Percentiles rank a stretch among this genome's conserved stretches.
These are phyloP conservation scores for Malassezia brasiliensis DNA, from an alignment of 1,284 basidiomycete species.

Conservation along the genomic window DNA sequence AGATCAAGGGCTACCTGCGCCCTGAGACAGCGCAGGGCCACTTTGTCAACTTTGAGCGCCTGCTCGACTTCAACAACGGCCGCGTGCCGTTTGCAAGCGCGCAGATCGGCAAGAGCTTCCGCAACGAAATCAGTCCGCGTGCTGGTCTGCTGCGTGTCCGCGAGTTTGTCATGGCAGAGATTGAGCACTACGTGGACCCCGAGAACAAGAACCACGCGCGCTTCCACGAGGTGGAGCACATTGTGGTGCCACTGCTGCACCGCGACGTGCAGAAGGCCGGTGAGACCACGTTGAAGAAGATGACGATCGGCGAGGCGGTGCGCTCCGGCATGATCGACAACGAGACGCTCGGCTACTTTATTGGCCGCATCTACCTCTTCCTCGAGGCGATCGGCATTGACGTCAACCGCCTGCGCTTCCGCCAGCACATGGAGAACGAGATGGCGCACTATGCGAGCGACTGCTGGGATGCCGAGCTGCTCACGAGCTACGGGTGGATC, in stretches of 20 bases:
- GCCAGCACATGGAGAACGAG: slow-evolving; percentile 93
- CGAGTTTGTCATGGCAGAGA: slow-evolving; percentile 99
- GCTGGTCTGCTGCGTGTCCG: slow-evolving; percentile 91
- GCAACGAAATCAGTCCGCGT: slow-evolving; percentile 95
- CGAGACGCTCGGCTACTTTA: slow-evolving; percentile 93
- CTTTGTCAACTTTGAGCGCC: slow-evolving; percentile 94
- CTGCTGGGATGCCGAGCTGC: slow-evolving; percentile 98
- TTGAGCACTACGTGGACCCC: slow-evolving; percentile 97
- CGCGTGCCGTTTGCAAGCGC: slow-evolving; percentile 92
- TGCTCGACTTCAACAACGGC: slow-evolving; percentile 97
- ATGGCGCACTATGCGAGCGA: slow-evolving; percentile 99
- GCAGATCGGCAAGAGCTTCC: slow-evolving; percentile 89
- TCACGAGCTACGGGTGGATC: slow-evolving; percentile 90
- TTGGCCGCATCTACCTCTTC: slow-evolving; percentile 85
- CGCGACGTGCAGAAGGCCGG: slow-evolving; percentile 73
- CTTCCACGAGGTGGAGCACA: slow-evolving; percentile 70
- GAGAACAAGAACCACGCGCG: slow-evolving; percentile 76
- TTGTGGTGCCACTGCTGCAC: slow-evolving; percentile 69
- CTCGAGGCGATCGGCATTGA: slow-evolving; percentile 85
- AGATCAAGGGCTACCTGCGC: slow-evolving; percentile 89
- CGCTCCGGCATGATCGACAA: slow-evolving; percentile 76
- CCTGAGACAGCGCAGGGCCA: slow-evolving; percentile 98
- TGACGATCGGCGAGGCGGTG: slow-evolving; percentile 83
- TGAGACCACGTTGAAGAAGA: slow-evolving; percentile 58
- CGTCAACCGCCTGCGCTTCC: slow-evolving; percentile 73